A percentile compares a stretch with the other conserved stretches of the same genome.
Conservation (phyloP, 306 rosid genomes). For the Corylus heterophylla region DNA sequence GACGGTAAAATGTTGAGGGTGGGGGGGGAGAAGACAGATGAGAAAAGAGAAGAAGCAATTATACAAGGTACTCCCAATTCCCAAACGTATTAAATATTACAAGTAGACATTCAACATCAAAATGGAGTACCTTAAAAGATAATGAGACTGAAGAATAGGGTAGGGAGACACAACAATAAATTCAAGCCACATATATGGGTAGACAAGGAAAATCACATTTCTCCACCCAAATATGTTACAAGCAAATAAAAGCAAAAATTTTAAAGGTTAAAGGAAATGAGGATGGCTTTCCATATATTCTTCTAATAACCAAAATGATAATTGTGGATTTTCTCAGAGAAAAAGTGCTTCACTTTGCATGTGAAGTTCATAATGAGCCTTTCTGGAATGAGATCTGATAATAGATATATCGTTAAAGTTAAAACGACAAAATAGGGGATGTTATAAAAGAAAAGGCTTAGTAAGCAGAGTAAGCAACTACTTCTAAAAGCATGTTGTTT, state of each 20-base stretch:
- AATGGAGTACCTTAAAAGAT: neutral
- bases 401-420: neutral
- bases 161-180: neutral
- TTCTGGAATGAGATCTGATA: neutral
- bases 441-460: neutral
- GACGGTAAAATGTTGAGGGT: neutral
- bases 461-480: neutral
- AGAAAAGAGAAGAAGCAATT: neutral
- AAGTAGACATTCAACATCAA: neutral
- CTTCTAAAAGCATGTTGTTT: neutral
- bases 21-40: neutral
- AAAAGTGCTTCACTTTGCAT: neutral
- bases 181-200: neutral
- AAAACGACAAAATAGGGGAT: neutral
- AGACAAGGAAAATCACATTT: neutral
- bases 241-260: neutral
- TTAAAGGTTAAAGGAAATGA: neutral
- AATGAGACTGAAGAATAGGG: neutral
- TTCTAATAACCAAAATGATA: neutral
- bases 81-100: neutral
- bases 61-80: neutral
- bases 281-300: neutral
- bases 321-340: neutral
- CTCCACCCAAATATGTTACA: neutral
- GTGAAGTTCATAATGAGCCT: neutral